Evolutionary conservation across 2,329 filamentous ascomycete species (phyloP).

Genomic region (Thelonectria blattea): DNA sequence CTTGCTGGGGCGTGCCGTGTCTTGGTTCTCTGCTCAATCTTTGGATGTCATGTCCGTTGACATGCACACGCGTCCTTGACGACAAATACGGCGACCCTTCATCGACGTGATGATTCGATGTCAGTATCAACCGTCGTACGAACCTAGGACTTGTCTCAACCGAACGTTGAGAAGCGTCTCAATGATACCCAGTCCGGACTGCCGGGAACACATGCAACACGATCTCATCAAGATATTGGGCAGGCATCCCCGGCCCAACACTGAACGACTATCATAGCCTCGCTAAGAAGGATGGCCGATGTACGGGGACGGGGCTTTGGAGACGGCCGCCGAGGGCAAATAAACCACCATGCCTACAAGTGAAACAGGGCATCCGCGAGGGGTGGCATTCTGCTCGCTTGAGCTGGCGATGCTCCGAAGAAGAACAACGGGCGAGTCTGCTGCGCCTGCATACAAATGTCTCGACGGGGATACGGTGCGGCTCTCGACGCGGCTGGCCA

Average conservation of each 20-base stretch:
- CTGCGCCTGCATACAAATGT: conserved; percentile 10
- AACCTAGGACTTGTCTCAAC: not conserved
- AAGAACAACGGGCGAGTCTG: conserved; percentile 7
- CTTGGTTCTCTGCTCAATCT: conserved; percentile 1
- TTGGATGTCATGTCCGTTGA: not conserved
- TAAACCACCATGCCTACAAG: not conserved
- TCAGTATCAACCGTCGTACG: not conserved
- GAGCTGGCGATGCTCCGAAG: conserved; percentile 9
- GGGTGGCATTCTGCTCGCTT: conserved; percentile 1
- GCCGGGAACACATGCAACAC: conserved; percentile 10
- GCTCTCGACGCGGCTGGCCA: conserved; percentile 10
- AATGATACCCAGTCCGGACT: not conserved
- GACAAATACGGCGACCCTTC: not conserved
- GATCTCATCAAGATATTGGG: conserved; percentile 28
- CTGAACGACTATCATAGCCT: conserved; percentile 14
- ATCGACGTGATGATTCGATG: not conserved
- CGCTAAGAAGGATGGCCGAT: conserved; percentile 1
- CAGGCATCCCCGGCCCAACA: conserved; percentile 3
- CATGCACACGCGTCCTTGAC: conserved; percentile 10
- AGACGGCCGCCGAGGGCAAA: not conserved
- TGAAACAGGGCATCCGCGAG: conserved; percentile 13
- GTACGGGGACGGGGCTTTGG: not conserved
- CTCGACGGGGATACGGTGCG: not conserved
- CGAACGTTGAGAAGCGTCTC: not conserved
- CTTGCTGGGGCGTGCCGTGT: conserved; percentile 5